Evolutionary conservation across 768 basidiomycete species (phyloP), one percentile per base, ranked within the genome.

Genomic region (Mycena capillaripes): DNA sequence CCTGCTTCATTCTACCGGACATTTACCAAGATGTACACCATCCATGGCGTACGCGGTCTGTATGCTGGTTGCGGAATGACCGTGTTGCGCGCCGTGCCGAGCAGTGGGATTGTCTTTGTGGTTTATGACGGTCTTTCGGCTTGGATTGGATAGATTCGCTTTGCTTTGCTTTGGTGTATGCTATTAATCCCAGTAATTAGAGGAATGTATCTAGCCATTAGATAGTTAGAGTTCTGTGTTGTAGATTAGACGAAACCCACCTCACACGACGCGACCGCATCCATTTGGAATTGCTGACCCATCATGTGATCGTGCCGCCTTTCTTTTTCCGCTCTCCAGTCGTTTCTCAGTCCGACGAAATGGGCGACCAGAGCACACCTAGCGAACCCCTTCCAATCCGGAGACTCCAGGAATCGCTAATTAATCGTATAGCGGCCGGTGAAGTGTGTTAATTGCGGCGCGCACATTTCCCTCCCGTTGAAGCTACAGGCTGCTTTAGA

Each of bases 51-150:
- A 9, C 87, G 86, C 55, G 97, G 97, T 3, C 80, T 98, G 76
- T 99, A 99, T 82, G 93, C 95, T 29, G 97, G 97, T 0, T 96
- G 95, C 79, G 97, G 96, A 14, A 91, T 98, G 79, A 99, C 97
- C 0, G 92, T 95, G 21, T 89, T 91, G 50, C 86, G 96, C 67
- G 91, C 93, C 9, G 91, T 97, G 64, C 96, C 96, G 11, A 96
- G 94, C 79, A 96, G 94, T 79, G 97, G 95, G 7, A 88, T 98
- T 66, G 96, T 99, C 65, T 99, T 98, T 80, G 84, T 95, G 75
- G 94, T 98, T 61, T 98, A 97, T 76, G 95, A 97, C 78, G 93
- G 91, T 36, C 83, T 97, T 66, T 83, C 82, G 38, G 81, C 84
- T 4, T 84, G 83, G 79, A 81, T 86, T 76, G 81, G 83, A 63